These are phyloP conservation scores for Grifola frondosa DNA, from an alignment of 1,284 basidiomycete species.

Conservation along the genomic window DNA sequence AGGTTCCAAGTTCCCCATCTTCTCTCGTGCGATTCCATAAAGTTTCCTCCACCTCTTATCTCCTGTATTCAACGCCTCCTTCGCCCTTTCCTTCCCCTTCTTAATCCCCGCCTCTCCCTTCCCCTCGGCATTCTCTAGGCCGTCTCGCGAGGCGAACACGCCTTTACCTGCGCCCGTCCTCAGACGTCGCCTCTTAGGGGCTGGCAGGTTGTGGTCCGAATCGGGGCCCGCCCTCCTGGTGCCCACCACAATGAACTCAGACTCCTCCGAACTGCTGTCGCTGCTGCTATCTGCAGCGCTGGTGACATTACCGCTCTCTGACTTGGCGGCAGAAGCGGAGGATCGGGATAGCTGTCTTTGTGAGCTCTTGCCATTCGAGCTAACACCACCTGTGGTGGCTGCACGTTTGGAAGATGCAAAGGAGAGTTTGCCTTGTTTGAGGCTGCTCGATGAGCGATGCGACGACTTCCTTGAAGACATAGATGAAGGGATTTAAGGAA, in stretches of 20 bases:
- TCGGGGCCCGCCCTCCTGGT: too few species aligned
- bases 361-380: constrained; percentile 1
- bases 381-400: constrained; percentile 9
- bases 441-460: too few species aligned
- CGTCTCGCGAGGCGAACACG: too few species aligned
- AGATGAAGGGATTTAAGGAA: too few species aligned
- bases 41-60: constrained; percentile 54
- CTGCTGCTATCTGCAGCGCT: constrained; percentile 11
- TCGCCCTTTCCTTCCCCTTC: constrained; percentile 25
- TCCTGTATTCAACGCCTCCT: constrained; percentile 35
- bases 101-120: not conserved
- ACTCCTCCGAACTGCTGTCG: constrained; percentile 6
- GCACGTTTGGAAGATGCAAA: constrained; percentile 18
- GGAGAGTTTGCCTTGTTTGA: constrained; percentile 18
- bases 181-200: constrained; percentile 12
- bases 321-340: constrained; percentile 8
- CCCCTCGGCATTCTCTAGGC: not conserved
- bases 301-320: constrained; percentile 3
- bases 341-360: constrained; percentile 6
- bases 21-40: constrained; percentile 46
- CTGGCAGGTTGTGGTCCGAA: too few species aligned
- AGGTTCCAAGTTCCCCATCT: constrained; percentile 55
- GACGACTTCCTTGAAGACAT: too few species aligned
- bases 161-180: too few species aligned
- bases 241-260: not conserved